Conservation (phyloP, 1,139 yeast genomes). For the Hemisphaericaspora lyxosophila region DNA sequence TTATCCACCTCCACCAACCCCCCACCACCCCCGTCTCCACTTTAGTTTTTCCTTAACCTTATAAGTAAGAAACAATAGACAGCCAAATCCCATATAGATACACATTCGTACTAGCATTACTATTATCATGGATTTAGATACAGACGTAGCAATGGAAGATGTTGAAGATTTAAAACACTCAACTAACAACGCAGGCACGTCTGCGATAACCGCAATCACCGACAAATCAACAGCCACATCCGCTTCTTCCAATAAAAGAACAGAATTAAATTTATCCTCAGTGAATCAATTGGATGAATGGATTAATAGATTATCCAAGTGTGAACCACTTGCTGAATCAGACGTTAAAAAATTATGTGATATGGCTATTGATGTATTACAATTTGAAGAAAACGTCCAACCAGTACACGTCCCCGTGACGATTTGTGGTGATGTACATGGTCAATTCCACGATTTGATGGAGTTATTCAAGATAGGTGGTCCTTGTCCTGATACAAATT, state of each 20-base stretch:
- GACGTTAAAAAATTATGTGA: constrained; percentile 81
- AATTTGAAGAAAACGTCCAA: constrained; percentile 90
- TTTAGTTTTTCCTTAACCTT: no score
- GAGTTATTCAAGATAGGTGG: constrained; percentile 92
- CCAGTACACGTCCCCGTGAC: constrained; percentile 93
- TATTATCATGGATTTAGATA: constrained; percentile 64
- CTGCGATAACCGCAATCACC: constrained; percentile 7
- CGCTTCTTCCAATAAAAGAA: constrained; percentile 5
- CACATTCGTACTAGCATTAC: no score
- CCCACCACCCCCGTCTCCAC: no score
- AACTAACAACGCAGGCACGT: constrained; percentile 2
- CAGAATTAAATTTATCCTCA: constrained; percentile 16
- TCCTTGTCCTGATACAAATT: constrained; percentile 81
- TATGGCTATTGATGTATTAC: constrained; percentile 89
- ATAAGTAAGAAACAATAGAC: no score
- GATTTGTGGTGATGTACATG: constrained; percentile 98
- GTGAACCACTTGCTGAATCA: constrained; percentile 81
- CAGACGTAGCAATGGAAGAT: constrained; percentile 73
- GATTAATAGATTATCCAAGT: constrained; percentile 76
- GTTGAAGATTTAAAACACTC: constrained; percentile 44
- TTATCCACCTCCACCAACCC: no score
- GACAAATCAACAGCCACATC: constrained; percentile 2
- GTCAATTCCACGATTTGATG: constrained; percentile 92
- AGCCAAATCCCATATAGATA: no score
- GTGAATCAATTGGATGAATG: constrained; percentile 80